Evolutionary conservation across 148 eudicot species (phyloP), one percentile per base, ranked within the genome.

Genomic region (Spergularia bocconei): DNA sequence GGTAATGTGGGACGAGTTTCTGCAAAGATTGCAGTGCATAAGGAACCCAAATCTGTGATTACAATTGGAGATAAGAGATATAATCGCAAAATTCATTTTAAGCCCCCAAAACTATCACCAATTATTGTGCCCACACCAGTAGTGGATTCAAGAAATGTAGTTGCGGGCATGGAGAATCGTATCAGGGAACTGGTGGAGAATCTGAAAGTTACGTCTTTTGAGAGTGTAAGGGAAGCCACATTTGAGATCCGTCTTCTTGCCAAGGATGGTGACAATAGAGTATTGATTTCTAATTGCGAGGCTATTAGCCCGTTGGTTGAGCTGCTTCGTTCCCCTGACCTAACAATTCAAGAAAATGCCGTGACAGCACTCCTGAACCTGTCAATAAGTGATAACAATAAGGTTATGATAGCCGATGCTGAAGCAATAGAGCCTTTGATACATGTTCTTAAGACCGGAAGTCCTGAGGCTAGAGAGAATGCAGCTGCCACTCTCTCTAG

Each of bases 321-420:
- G 52, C 85, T 94, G 70, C 96, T 94, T 47, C 70, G 54, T 20
- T 91, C 92, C 57, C 23, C 84, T 6, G 98, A 94, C 76, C 4
- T 52, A 4, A 80, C 50, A 65, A 83, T 80, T 62, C 97, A 94
- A 58, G 96, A 94, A 84, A 71, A 94, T 66, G 90, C 97, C 0
- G 97, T 94, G 51, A 94, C 97, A 75, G 86, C 96, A 21, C 87
- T 94, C 39, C 93, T 94, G 15, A 94, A 91, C 81, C 81, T 94
- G 74, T 94, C 98, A 2, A 88, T 94, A 56, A 88, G 86, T 51
- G 91, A 86, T 65, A 91, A 90, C 82, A 94, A 91, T 85, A 94
- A 90, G 80, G 38, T 82, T 20, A 87, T 85, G 12, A 94, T 94
- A 44, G 93, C 86, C 6, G 85, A 88, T 62, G 87, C 89, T n/a